Evolutionary conservation across 306 rosid genomes (phyloP).

Genomic region (Gillenia trifoliata): DNA sequence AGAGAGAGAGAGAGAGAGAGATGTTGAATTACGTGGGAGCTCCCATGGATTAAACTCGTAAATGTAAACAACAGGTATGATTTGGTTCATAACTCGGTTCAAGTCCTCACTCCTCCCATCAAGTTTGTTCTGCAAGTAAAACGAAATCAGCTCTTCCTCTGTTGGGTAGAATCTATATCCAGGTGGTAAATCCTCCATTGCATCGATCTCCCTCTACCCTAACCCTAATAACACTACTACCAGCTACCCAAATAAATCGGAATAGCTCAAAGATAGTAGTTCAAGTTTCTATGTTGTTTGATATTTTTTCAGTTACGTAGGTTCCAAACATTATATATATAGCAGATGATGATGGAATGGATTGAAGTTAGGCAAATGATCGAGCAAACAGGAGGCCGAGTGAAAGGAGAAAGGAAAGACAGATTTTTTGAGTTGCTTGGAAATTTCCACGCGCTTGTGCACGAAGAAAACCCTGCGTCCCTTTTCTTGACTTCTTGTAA

Average conservation of each 20-base stretch:
- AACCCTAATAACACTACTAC: neutral
- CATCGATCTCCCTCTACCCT: neutral
- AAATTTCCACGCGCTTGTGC: slow-evolving; percentile 20
- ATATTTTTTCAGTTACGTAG: neutral
- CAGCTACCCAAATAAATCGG: neutral
- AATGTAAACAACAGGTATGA: slow-evolving; percentile 61
- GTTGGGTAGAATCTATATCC: slow-evolving; percentile 89
- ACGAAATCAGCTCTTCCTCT: slow-evolving; percentile 68
- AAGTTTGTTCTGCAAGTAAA: slow-evolving; percentile 61
- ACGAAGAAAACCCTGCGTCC: neutral
- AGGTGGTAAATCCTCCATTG: slow-evolving; percentile 54
- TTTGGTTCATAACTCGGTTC: slow-evolving; percentile 31
- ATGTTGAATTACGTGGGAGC: slow-evolving; percentile 62
- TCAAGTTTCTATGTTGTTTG: neutral
- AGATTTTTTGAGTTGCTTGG: neutral
- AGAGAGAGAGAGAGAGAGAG: neutral
- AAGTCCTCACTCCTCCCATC: slow-evolving; percentile 42
- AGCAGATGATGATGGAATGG: neutral
- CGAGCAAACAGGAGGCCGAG: slow-evolving; percentile 4
- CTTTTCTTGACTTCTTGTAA: neutral
- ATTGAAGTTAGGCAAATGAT: slow-evolving; percentile 15
- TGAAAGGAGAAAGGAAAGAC: slow-evolving; percentile 10
- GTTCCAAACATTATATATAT: neutral
- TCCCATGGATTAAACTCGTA: slow-evolving; percentile 62
- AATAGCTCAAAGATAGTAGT: neutral